A percentile compares a stretch with the other conserved stretches of the same genome.
phyloP scores from a whole-genome alignment of 1,284 basidiomycete species.

The Leccinum ambiguum region DNA sequence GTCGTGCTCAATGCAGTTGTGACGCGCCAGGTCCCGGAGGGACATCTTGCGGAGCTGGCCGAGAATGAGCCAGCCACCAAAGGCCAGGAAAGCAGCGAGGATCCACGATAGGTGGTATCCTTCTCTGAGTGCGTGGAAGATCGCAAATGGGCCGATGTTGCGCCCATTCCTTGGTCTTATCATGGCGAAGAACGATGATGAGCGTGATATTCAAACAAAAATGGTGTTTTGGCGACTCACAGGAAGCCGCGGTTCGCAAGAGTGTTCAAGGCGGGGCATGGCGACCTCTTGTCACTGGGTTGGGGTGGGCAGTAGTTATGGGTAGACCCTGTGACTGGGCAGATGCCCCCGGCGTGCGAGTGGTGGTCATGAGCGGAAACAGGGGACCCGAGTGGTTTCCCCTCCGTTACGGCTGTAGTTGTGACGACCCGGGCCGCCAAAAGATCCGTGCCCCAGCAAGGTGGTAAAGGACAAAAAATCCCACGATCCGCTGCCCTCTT shows the following conservation, averaged over 20 bases:
- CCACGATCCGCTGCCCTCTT: no score
- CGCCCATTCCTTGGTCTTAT: conserved; percentile 36
- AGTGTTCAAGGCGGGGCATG: conserved; percentile 50
- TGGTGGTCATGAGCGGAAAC: conserved; percentile 26
- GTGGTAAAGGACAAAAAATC: no score
- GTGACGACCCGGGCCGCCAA: background rate
- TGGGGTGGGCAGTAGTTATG: conserved; percentile 30
- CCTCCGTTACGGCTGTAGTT: background rate
- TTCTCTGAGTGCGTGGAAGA: conserved; percentile 32
- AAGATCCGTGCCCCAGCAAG: background rate
- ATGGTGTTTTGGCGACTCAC: conserved; percentile 24
- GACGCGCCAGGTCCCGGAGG: conserved; percentile 42
- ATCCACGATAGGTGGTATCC: conserved; percentile 37
- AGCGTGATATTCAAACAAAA: background rate
- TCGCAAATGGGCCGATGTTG: conserved; percentile 27
- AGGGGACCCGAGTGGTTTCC: conserved; percentile 13
- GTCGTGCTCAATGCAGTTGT: conserved; percentile 39
- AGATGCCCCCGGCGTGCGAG: conserved; percentile 21
- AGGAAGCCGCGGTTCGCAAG: conserved; percentile 48
- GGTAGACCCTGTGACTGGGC: conserved; percentile 21
- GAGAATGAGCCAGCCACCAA: conserved; percentile 31
- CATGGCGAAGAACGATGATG: background rate
- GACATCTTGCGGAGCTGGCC: conserved; percentile 30
- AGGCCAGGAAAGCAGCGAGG: conserved; percentile 34
- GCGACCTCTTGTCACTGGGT: conserved; percentile 37